Conservation (phyloP, 192 early-diverging fungal species). For the Diversispora eburnea region DNA sequence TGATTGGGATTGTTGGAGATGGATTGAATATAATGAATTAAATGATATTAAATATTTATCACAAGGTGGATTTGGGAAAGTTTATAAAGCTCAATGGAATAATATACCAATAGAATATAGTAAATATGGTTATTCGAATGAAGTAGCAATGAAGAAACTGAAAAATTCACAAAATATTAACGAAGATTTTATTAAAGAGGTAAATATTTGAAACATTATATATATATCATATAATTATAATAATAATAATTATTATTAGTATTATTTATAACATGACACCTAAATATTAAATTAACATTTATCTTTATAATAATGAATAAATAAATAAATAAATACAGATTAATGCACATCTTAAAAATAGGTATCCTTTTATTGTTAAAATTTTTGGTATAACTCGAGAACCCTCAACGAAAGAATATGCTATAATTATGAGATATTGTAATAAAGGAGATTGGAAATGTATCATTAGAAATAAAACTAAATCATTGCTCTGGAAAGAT, state of each 20-base stretch:
- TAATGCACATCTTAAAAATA: not conserved
- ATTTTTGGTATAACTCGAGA: not conserved
- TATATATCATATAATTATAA: too few species aligned
- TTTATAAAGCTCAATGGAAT: too few species aligned
- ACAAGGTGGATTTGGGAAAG: too few species aligned
- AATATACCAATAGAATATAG: too few species aligned
- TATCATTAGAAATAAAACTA: not conserved
- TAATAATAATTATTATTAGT: too few species aligned
- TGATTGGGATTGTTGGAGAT: not conserved
- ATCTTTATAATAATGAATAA: not conserved
- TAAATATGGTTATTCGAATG: too few species aligned
- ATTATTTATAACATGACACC: too few species aligned
- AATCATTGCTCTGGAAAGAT: not conserved
- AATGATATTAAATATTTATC: not conserved
- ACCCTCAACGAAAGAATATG: not conserved
- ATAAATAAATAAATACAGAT: not conserved
- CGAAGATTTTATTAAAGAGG: too few species aligned
- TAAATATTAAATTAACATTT: too few species aligned
- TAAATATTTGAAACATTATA: too few species aligned
- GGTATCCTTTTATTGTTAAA: not conserved
- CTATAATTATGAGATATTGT: not conserved
- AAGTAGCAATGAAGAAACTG: too few species aligned
- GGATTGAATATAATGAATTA: not conserved
- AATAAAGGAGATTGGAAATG: not conserved
- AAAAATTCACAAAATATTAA: too few species aligned